phyloP scores from a whole-genome alignment of 805 yeast species.

The Candida bentonensis region DNA sequence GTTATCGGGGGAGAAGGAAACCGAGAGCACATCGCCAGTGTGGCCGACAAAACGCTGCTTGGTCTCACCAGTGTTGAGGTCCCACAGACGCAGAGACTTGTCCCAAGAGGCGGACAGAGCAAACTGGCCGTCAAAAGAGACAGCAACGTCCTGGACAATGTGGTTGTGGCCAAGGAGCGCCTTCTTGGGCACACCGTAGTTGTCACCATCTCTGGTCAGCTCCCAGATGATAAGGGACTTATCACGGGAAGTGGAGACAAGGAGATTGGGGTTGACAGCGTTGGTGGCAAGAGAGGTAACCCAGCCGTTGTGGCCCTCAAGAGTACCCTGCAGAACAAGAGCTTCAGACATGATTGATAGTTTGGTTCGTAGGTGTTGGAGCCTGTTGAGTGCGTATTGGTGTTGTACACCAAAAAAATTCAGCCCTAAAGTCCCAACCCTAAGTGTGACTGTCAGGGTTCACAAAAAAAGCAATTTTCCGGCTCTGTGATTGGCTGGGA shows the following conservation, averaged over 20 bases:
- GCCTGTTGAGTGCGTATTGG: constrained; percentile 1
- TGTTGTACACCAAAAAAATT: neutral
- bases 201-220: constrained; percentile 88
- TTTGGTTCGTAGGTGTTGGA: constrained; percentile 1
- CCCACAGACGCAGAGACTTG: constrained; percentile 98
- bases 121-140: constrained; percentile 94
- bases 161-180: constrained; percentile 98
- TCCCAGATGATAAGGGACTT: constrained; percentile 98
- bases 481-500: neutral
- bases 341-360: constrained; percentile 43
- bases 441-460: constrained; percentile 1
- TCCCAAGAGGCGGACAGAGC: constrained; percentile 99
- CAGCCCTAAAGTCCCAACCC: neutral
- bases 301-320: constrained; percentile 75
- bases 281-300: constrained; percentile 98
- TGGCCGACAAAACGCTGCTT: constrained; percentile 95
- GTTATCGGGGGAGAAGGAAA: constrained; percentile 89
- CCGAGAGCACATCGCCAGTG: constrained; percentile 94
- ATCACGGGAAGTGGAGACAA: constrained; percentile 97
- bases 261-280: constrained; percentile 93
- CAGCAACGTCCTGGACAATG: constrained; percentile 95
- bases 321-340: constrained; percentile 98
- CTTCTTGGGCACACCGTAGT: constrained; percentile 96
- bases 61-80: constrained; percentile 84
- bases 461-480: neutral